Evolutionary conservation across 495 filamentous ascomycete genomes (phyloP).

Genomic region (Neurospora sp.): DNA sequence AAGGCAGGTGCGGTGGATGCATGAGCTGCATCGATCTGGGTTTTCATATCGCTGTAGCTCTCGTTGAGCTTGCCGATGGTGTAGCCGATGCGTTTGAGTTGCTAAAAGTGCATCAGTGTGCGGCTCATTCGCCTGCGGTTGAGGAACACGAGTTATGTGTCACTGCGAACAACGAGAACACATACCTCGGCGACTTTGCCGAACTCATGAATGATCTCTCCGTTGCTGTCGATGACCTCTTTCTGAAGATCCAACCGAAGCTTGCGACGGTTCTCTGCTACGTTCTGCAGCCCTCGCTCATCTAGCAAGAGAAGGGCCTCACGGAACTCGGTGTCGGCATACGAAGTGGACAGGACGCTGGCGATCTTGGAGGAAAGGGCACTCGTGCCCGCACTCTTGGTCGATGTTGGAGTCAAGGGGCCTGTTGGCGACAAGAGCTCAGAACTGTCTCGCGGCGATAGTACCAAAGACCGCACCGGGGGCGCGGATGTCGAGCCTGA

Average conservation of each 20-base stretch:
- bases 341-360: constrained; percentile 80
- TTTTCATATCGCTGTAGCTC: constrained; percentile 71
- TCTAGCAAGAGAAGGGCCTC: constrained; percentile 76
- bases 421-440: constrained; percentile 9
- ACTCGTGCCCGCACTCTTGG: constrained; percentile 10
- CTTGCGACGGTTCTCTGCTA: constrained; percentile 66
- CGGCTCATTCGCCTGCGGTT: not conserved
- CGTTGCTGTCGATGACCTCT: constrained; percentile 90
- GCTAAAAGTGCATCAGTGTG: constrained; percentile 26
- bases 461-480: not conserved
- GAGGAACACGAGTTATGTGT: not conserved
- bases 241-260: constrained; percentile 79
- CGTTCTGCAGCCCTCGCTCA: constrained; percentile 60
- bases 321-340: constrained; percentile 84
- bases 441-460: constrained; percentile 1
- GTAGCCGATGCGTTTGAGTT: constrained; percentile 76
- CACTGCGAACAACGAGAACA: not conserved
- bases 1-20: constrained; percentile 67
- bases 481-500: not conserved
- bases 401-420: constrained; percentile 3
- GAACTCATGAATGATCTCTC: constrained; percentile 82
- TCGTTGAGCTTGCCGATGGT: constrained; percentile 70
- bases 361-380: constrained; percentile 53
- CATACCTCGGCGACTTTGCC: constrained; percentile 80
- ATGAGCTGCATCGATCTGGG: constrained; percentile 63